Percentiles rank a stretch among this genome's conserved stretches.
Evolutionary conservation across 148 eudicot genomes (phyloP).

Genomic region (Rhododendron mucronatum): DNA sequence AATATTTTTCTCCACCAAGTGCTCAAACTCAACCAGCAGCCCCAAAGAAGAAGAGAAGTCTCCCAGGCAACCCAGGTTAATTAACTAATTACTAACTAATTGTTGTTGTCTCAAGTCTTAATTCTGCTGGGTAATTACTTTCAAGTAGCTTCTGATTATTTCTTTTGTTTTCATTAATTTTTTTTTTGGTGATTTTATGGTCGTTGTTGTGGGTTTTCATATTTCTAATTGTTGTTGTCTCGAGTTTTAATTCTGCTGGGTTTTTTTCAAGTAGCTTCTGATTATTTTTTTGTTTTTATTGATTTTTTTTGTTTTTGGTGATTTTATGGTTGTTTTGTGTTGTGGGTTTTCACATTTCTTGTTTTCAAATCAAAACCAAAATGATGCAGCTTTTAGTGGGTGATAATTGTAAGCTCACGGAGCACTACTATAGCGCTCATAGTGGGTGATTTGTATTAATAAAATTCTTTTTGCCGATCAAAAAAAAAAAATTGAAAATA

Average conservation of each 20-base stretch:
- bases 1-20: constrained; percentile 24
- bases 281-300: background rate
- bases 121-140: background rate
- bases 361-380: background rate
- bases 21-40: constrained; percentile 24
- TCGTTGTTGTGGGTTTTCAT: background rate
- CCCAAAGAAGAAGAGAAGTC: constrained; percentile 64
- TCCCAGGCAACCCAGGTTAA: constrained; percentile 85
- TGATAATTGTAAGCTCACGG: too few species aligned
- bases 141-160: background rate
- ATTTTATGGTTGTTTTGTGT: background rate
- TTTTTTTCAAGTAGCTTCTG: background rate
- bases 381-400: background rate
- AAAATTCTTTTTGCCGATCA: too few species aligned
- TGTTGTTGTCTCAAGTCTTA: background rate
- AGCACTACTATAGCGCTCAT: too few species aligned
- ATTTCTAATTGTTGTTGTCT: background rate
- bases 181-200: background rate
- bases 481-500: too few species aligned
- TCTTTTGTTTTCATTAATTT: background rate
- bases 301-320: background rate
- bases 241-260: background rate
- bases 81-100: background rate
- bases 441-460: too few species aligned
- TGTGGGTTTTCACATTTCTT: background rate